phyloP scores from a whole-genome alignment of 2,329 filamentous ascomycete species.

The Rhexocercosporidium sp. region DNA sequence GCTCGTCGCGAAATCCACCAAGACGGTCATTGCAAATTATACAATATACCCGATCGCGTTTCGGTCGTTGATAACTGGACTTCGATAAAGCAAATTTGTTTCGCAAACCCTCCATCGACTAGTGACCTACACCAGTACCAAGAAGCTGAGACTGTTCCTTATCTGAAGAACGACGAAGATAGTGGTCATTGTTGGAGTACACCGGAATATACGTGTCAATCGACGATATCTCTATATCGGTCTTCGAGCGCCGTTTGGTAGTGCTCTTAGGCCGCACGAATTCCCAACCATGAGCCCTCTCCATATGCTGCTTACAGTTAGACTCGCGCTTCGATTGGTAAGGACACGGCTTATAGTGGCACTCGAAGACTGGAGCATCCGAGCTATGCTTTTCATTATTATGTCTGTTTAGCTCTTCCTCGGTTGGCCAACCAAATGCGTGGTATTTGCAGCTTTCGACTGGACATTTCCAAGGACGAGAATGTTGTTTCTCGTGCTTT shows the following conservation, averaged over 20 bases:
- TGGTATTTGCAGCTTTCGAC: too few species aligned
- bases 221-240: too few species aligned
- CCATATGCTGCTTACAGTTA: background rate
- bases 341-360: background rate
- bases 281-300: background rate
- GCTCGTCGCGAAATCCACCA: constrained; percentile 87
- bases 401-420: constrained; percentile 48
- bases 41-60: constrained; percentile 54
- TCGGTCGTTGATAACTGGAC: constrained; percentile 42
- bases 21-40: constrained; percentile 79
- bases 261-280: background rate
- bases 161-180: constrained; percentile 38
- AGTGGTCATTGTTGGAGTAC: too few species aligned
- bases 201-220: too few species aligned
- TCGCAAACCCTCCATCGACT: constrained; percentile 41
- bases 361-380: background rate
- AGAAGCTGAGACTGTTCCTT: constrained; percentile 42
- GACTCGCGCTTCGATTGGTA: background rate
- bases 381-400: background rate
- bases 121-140: constrained; percentile 40
- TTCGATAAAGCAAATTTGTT: constrained; percentile 43
- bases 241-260: background rate
- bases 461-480: too few species aligned
- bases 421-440: constrained; percentile 42
- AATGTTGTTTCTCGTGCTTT: too few species aligned